Evolutionary conservation across 805 yeast genomes (phyloP), one percentile per base, ranked within the genome.

Genomic region (Candida gorgasii): DNA sequence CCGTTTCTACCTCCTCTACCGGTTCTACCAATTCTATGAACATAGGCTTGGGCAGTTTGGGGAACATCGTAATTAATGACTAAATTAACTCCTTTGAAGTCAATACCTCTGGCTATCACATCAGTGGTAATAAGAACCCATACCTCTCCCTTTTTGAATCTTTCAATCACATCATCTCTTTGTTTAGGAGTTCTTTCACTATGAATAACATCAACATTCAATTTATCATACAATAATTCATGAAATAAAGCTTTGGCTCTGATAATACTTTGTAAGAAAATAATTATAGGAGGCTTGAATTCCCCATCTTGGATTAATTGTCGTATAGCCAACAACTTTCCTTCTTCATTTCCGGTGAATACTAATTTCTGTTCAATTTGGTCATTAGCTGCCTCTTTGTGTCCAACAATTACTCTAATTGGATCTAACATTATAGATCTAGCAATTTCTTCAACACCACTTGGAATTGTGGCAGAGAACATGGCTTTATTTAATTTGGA

Each of bases 91-190:
- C 97, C 97, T 58, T 89, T 89, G 69, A 93, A 93, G 63, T 93
- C 99, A 45, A 93, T 87, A 73, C 99, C 99, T 69, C 99, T 80
- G 3, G 97, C 85, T 42, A 93, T 70, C 36, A 93, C 96, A 65
- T 93, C 99, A 0, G 99, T 93, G 62, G 97, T 89, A 41, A 93
- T 92, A 49, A 93, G 73, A 35, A 93, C 95, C 99, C 99, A 93
- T 22, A 90, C 73, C 22, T 92, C 95, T 19, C 99, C 99, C 42
- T 75, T 77, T 61, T 82, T 87, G 69, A 93, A 93, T 51, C 86
- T 72, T 57, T 86, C 86, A 47, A 93, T 86, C 14, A 86, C 86
- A 30, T 79, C 81, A 45, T 87, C 89, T 67, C 99, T 79, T 67
- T 93, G 98, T 23, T 78, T 74, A 41, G 84, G 89, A 0, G 97